Evolutionary conservation across 73 alveolate genomes (phyloP), one percentile per base, ranked within the genome.

Genomic region (Urostyla sp.): DNA sequence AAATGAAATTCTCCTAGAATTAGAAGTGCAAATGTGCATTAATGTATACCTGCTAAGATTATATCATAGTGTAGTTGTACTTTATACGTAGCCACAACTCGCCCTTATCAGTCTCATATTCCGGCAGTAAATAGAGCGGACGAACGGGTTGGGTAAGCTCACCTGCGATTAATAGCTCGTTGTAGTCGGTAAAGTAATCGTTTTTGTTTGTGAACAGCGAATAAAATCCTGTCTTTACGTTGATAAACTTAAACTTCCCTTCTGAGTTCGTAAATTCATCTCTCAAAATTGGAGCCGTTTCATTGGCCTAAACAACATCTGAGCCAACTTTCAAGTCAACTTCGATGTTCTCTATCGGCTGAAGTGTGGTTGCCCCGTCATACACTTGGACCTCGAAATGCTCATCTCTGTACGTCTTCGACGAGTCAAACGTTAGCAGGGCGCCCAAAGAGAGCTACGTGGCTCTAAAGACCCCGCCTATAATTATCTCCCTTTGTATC

Each of bases 191-290:
- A 21, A 43, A 63, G 28, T 28, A 63, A 4, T 15, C 18, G 6
- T 34, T 5, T 26, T 63, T 63, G 26, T 13, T 20, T 1, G 61
- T 60, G 44, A 63, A 63, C 2, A 63, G 1, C 4, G 79, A 38
- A 43, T 63, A 63, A 23, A 38, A 37, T 21, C 35, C 53, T 4
- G n/a, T n/a, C 8, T 38, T 3, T 20, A 63, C 32, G n/a, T 31
- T 63, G 27, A 63, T 15, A 48, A 63, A 63, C 44, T 63, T 63
- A 31, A 63, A 63, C 30, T 28, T n/a, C 34, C 79, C 79, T 5
- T 63, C 8, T 1, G 3, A 16, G 21, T 63, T 60, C 10, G 79
- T 13, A 8, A 1, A 3, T 38, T 63, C 79, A 1, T 32, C 21
- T 63, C 79, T 63, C 26, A 37, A 10, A 21, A 23, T 23, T 10